Evolutionary conservation across 495 filamentous ascomycete genomes (phyloP).

Genomic region (Aspergillus nanangensis): DNA sequence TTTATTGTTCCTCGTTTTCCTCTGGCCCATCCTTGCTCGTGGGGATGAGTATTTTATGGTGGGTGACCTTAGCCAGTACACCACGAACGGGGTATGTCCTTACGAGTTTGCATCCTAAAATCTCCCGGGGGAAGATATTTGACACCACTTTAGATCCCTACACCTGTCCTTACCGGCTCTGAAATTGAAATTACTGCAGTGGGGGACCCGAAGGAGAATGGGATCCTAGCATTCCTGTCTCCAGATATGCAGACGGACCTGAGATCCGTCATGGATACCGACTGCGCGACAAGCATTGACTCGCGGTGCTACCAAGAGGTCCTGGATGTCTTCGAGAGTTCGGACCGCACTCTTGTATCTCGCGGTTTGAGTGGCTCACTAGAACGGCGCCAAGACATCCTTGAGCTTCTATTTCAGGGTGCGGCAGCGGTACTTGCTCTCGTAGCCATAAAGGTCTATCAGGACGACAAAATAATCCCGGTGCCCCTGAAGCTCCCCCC

Average conservation of each 20-base stretch:
- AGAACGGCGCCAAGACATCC: conserved; percentile 1
- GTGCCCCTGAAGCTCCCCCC: not conserved
- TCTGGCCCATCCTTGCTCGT: not conserved
- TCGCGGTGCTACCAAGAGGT: conserved; percentile 1
- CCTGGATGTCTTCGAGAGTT: not conserved
- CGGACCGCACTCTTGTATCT: not conserved
- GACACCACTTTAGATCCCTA: not conserved
- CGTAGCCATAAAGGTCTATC: not conserved
- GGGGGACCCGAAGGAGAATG: conserved; percentile 1
- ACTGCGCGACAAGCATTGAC: not conserved
- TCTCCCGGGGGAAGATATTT: not conserved
- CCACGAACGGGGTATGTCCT: not conserved
- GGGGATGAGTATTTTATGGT: not conserved
- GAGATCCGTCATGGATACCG: conserved; percentile 1
- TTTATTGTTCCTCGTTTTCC: not conserved
- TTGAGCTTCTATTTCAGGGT: too few relatives aligned
- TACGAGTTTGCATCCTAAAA: not conserved
- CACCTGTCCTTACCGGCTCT: conserved; percentile 1
- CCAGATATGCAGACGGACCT: not conserved
- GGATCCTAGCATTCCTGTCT: conserved; percentile 1
- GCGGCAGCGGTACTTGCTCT: not conserved
- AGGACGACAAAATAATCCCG: not conserved
- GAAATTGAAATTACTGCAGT: conserved; percentile 1
- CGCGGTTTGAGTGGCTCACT: not conserved
- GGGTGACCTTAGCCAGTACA: conserved; percentile 3